Conservation (phyloP, 2,329 filamentous ascomycete species). For the Torrubiellomyces zombiae region DNA sequence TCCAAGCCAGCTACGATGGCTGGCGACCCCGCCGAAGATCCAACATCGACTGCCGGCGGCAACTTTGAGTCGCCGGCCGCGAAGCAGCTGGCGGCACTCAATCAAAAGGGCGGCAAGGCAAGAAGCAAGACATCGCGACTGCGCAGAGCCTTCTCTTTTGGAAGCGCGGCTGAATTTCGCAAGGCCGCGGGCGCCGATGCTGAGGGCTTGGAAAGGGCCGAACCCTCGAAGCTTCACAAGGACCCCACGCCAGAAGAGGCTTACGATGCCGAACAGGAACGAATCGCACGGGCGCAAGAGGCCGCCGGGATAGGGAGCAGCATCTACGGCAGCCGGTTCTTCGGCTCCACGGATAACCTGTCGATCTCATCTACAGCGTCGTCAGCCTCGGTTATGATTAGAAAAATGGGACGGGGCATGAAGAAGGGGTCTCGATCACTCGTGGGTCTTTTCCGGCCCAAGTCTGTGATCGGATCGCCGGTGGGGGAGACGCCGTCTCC, state of each 20-base stretch:
- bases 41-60: conserved; percentile 19
- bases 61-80: conserved; percentile 52
- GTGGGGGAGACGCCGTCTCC: conserved; percentile 49
- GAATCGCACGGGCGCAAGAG: conserved; percentile 85
- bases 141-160: conserved; percentile 87
- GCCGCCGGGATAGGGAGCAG: conserved; percentile 79
- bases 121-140: conserved; percentile 78
- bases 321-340: conserved; percentile 81
- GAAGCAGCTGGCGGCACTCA: conserved; percentile 74
- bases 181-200: conserved; percentile 51
- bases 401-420: conserved; percentile 98
- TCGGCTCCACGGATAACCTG: conserved; percentile 87
- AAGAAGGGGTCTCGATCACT: conserved; percentile 85
- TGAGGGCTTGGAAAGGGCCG: conserved; percentile 19
- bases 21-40: conserved; percentile 29
- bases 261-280: conserved; percentile 74
- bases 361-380: conserved; percentile 83
- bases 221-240: conserved; percentile 44
- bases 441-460: conserved; percentile 86
- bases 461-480: conserved; percentile 70
- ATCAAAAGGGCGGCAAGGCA: conserved; percentile 58
- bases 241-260: conserved; percentile 45
- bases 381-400: conserved; percentile 81
- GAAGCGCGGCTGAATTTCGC: conserved; percentile 79
- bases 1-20: conserved; percentile 54